Conservation (phyloP, 345 rosid species). For the Cardamine chenopodiifolia region DNA sequence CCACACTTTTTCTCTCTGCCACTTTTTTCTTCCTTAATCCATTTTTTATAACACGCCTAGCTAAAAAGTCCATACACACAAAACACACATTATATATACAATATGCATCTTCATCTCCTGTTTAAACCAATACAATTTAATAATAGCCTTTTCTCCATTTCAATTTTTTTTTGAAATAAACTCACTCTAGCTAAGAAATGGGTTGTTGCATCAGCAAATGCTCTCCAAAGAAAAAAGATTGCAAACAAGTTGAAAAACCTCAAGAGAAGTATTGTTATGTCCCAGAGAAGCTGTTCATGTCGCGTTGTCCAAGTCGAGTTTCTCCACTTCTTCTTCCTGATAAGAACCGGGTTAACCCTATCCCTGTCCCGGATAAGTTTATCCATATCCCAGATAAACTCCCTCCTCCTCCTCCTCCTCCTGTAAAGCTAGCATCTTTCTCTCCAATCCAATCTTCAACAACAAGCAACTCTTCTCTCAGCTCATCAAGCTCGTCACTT, state of each 20-base stretch:
- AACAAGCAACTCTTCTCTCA: constrained; percentile 37
- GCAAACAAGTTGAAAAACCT: constrained; percentile 41
- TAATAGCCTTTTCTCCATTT: not conserved
- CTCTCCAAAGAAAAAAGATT: constrained; percentile 44
- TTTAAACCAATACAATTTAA: constrained; percentile 5
- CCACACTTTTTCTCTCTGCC: constrained; percentile 15
- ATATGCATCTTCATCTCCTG: constrained; percentile 20
- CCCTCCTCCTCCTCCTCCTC: constrained; percentile 57
- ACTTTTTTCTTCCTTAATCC: constrained; percentile 22
- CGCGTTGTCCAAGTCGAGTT: constrained; percentile 41
- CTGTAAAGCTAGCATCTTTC: constrained; percentile 39
- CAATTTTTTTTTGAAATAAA: not conserved
- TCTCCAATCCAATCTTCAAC: constrained; percentile 45
- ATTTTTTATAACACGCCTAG: constrained; percentile 20
- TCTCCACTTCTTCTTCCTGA: constrained; percentile 38
- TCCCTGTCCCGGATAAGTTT: constrained; percentile 40
- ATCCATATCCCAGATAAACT: constrained; percentile 49
- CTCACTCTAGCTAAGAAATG: constrained; percentile 51
- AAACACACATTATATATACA: constrained; percentile 12
- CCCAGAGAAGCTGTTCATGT: constrained; percentile 61
- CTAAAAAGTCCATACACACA: constrained; percentile 27
- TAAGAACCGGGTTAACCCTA: constrained; percentile 24
- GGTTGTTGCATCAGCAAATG: constrained; percentile 86
- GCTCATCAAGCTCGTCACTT: constrained; percentile 54
- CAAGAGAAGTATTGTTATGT: constrained; percentile 47